Base-by-base conservation (phyloP, 495 filamentous ascomycete species). In the Aspergillus leporis region DNA sequence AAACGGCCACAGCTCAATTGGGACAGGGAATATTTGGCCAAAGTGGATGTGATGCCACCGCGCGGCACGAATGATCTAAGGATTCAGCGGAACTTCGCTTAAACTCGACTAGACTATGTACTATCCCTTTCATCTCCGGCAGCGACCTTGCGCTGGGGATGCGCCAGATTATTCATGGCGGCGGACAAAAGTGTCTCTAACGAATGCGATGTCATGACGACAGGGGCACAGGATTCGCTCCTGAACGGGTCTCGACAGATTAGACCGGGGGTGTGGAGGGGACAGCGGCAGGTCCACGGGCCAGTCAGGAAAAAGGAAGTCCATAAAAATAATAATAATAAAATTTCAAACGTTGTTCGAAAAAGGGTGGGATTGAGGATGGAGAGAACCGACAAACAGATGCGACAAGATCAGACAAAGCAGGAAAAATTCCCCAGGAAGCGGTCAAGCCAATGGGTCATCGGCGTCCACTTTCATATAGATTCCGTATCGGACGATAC, bases 111-210 rank as follows among this genome's bases (percentile, higher is more conserved):
- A 61, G 56, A 64, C 59, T 69, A 60, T 51, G 55, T 51, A 46
- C 48, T 55, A 59, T 67, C 62, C 64, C 61, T 61, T 70, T 65
- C 67, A 67, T 67, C 64, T 66, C 64, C 67, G 58, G 54, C 57
- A 55, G 50, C 43, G 30, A 63, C 34, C 55, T 52, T 56, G 58
- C 55, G 59, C 53, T 64, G 66, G 55, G 53, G 61, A 64, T 53
- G 53, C 38, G 52, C 59, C 51, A 59, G 53, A 60, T 53, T 53
- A 57, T 62, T 53, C 53, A 62, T 54, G 59, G 58, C 51, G 63
- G 60, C 51, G 63, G 57, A 63, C 51, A 61, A 55, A 60, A 59
- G 51, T 50, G 56, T 49, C 59, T 40, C 55, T n/a, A 45, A 19
- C 41, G 41, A 45, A 36, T 28, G 50, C 49, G 53, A 61, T 57